Percentiles rank a stretch among this genome's conserved stretches.
Evolutionary conservation across 78 protist species (phyloP).

Genomic region (Tieghemostelium lacteum): DNA sequence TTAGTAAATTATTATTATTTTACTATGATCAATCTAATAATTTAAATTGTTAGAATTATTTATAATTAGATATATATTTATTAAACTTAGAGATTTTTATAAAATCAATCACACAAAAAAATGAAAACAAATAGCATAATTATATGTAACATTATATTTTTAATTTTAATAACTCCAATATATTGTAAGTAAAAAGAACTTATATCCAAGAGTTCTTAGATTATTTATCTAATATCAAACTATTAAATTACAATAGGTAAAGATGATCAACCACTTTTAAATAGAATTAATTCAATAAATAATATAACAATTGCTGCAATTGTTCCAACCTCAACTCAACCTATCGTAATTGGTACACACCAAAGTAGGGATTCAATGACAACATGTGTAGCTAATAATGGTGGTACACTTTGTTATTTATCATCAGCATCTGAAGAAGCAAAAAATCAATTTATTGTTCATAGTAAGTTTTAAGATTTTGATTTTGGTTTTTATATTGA

Average conservation of each 20-base stretch:
- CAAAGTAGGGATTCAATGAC: neutral
- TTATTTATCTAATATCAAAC: neutral
- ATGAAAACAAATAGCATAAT: no score
- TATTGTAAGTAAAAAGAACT: neutral
- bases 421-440: neutral
- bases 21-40: no score
- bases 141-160: no score
- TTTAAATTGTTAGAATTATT: neutral
- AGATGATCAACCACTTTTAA: neutral
- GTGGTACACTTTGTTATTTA: neutral
- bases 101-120: no score
- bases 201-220: neutral
- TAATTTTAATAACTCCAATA: neutral
- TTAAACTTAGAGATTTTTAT: neutral
- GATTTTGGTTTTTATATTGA: neutral
- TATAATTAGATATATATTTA: no score
- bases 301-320: slow-evolving; percentile 4
- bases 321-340: neutral
- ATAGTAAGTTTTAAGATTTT: neutral
- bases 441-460: neutral
- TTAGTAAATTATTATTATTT: no score
- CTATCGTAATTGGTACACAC: neutral
- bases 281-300: no score
- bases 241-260: neutral
- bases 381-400: neutral